Evolutionary conservation across 257 asterid genomes (phyloP).

Genomic region (Solanum commersonii): DNA sequence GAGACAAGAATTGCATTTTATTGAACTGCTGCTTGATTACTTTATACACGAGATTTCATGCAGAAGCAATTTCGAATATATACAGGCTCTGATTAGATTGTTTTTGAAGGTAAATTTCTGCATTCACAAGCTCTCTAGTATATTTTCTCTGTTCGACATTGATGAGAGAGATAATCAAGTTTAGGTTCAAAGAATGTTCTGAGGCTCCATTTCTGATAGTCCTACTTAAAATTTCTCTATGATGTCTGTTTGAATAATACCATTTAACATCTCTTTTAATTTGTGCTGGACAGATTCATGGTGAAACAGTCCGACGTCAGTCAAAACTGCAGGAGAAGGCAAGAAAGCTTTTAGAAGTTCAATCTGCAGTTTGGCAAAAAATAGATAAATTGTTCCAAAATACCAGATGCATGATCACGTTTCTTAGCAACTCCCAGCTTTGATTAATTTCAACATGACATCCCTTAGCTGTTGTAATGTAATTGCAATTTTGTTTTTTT

Average conservation of each 20-base stretch:
- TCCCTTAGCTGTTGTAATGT: not conserved
- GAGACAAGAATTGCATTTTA: conserved; percentile 47
- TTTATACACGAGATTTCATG: conserved; percentile 57
- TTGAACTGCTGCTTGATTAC: conserved; percentile 65
- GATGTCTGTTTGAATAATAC: not conserved
- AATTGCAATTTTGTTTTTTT: conserved; percentile 4
- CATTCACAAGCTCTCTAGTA: not conserved
- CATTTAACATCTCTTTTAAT: not conserved
- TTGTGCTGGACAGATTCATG: conserved; percentile 55
- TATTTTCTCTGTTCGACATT: not conserved
- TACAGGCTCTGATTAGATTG: conserved; percentile 69
- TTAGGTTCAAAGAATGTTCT: not conserved
- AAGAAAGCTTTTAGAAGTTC: conserved; percentile 48
- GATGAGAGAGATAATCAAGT: not conserved
- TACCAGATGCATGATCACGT: conserved; percentile 68
- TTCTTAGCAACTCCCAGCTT: conserved; percentile 73
- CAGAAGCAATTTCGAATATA: conserved; percentile 69
- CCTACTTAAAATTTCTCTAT: not conserved
- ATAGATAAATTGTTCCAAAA: conserved; percentile 66
- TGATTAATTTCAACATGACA: conserved; percentile 9
- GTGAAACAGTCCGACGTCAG: conserved; percentile 60
- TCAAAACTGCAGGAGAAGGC: conserved; percentile 56
- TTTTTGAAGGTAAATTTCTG: conserved; percentile 59
- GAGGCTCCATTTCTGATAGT: not conserved
- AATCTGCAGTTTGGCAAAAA: conserved; percentile 66